Evolutionary conservation across 768 basidiomycete genomes (phyloP), one percentile per base, ranked within the genome.

Genomic region (Suillus americanus): DNA sequence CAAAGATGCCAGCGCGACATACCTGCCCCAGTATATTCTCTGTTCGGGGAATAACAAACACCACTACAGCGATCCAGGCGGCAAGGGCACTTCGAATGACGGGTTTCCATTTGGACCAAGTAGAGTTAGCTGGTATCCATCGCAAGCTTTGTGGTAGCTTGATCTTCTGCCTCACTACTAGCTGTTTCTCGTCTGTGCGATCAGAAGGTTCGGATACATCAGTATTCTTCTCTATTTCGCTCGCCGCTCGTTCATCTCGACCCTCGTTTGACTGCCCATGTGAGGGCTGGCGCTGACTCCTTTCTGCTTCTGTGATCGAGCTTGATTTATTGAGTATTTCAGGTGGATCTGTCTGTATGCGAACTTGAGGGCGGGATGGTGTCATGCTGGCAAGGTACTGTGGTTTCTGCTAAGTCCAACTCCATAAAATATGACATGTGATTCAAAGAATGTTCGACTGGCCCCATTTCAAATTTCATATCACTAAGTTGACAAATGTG

Each of bases 81-180:
- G 85, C 79, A 46, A 88, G 60, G 14, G 88, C 83, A 66, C 85
- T 85, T 62, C 91, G 85, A 45, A 92, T 76, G 12, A 82, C 84
- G 3, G 88, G 86, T 74, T 89, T 89, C 68, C 87, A 64, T 68
- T 85, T 87, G 20, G 83, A 75, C 83, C 84, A 87, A 0, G 76
- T 84, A 73, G 78, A 83, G 64, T 88, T 90, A 18, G 74, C 77
- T 2, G 81, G 78, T 25, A 90, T 82, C 90, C 90, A 92, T 38
- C 74, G 72, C 41, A 86, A 65, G 61, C 69, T 60, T 25, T 65
- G 10, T 0, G 81, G 82, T 7, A 79, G 64, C 30, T 43, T 68
- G 28, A 66, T 28, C 2, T 30, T 13, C 37, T 12, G 55, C 54
- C 38, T 65, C n/a, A n/a, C n/a, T 8, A 46, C 48, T 3, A 43